phyloP scores from a whole-genome alignment of 2,329 filamentous ascomycete species.

The Colletotrichum sp. region DNA sequence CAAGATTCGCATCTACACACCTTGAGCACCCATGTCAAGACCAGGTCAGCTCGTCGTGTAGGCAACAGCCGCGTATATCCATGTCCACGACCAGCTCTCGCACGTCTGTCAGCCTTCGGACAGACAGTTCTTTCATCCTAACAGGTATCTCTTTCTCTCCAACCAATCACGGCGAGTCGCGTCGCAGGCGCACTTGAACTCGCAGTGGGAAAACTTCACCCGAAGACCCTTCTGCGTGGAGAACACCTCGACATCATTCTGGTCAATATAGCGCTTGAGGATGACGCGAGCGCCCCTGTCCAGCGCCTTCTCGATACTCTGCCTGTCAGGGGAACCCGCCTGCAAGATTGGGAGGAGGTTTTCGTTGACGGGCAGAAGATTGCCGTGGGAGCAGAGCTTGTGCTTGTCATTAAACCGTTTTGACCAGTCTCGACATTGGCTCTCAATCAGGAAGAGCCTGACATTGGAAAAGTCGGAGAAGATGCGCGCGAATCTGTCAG shows the following conservation, averaged over 20 bases:
- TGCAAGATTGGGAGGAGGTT: neutral
- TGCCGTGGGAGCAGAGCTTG: neutral
- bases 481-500: neutral
- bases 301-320: neutral
- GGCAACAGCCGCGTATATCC: neutral
- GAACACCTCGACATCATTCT: neutral
- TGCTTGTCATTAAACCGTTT: neutral
- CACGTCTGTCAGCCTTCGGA: fast-evolving
- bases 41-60: neutral
- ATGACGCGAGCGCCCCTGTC: neutral
- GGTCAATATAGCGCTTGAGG: fast-evolving
- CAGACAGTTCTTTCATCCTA: fast-evolving
- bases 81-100: neutral
- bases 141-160: fast-evolving
- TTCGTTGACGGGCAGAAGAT: neutral
- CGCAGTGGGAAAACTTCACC: neutral
- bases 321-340: fast-evolving
- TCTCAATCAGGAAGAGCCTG: too few relatives aligned
- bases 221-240: neutral
- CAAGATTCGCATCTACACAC: neutral
- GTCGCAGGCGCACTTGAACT: neutral
- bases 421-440: too few relatives aligned
- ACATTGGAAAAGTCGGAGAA: neutral
- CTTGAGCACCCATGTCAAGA: neutral
- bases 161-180: neutral